A percentile compares a stretch with the other conserved stretches of the same genome.
Evolutionary conservation across 2,329 filamentous ascomycete species (phyloP).

Genomic region (Colletotrichum melonis): DNA sequence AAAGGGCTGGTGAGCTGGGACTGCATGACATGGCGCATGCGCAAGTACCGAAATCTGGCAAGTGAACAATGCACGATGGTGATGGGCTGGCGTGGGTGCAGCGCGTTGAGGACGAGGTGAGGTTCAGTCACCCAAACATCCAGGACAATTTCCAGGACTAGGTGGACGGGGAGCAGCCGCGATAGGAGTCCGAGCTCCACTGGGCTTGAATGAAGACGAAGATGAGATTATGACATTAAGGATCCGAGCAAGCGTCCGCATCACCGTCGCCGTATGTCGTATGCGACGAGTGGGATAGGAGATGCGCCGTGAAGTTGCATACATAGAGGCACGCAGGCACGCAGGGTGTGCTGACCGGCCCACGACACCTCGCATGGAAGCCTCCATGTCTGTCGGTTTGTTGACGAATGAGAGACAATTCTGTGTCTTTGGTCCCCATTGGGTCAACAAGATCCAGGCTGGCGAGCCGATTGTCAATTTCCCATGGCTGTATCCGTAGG

Average conservation of each 20-base stretch:
- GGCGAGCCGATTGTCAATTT: background rate
- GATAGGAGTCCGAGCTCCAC: background rate
- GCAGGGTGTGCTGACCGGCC: background rate
- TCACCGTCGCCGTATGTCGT: background rate
- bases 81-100: background rate
- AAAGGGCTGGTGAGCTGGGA: background rate
- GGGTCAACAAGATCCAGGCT: background rate
- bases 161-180: background rate
- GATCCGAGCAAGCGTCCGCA: background rate
- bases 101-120: background rate
- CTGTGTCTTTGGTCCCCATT: background rate
- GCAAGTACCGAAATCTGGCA: constrained; percentile 20
- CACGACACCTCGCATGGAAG: background rate
- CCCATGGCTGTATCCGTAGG: background rate
- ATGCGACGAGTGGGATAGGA: background rate
- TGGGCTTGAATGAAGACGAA: background rate
- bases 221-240: background rate
- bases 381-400: background rate
- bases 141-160: background rate
- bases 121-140: constrained; percentile 5
- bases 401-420: background rate
- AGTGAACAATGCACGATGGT: constrained; percentile 12
- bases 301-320: background rate
- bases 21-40: constrained; percentile 30
- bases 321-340: background rate